phyloP scores from a whole-genome alignment of 768 basidiomycete genomes.

The Mycena haematopus region DNA sequence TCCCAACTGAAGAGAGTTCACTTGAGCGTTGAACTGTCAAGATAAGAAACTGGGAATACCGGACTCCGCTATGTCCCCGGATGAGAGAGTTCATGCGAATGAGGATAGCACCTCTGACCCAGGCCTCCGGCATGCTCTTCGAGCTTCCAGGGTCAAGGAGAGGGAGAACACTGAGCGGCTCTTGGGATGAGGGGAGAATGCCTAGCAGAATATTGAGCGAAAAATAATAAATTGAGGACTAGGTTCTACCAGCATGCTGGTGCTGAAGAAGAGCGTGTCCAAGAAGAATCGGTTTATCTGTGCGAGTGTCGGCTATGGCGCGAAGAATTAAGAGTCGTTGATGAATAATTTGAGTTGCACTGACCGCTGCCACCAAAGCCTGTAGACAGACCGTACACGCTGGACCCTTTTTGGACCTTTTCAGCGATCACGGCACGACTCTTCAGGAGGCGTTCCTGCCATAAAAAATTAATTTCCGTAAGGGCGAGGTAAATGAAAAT shows the following conservation, averaged over 20 bases:
- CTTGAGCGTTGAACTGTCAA: not conserved
- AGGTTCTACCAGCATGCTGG: slow-evolving; percentile 62
- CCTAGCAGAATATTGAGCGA: slow-evolving; percentile 10
- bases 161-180: slow-evolving; percentile 57
- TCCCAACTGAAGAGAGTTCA: slow-evolving; percentile 54
- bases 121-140: slow-evolving; percentile 82
- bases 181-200: slow-evolving; percentile 63
- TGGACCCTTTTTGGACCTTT: slow-evolving; percentile 71
- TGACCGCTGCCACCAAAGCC: slow-evolving; percentile 77
- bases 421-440: slow-evolving; percentile 70
- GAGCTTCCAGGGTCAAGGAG: slow-evolving; percentile 71
- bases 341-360: not conserved
- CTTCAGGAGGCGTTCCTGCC: slow-evolving; percentile 57
- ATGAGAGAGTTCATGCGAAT: slow-evolving; percentile 85
- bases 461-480: not conserved
- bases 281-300: slow-evolving; percentile 65
- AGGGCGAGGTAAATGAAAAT: not conserved
- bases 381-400: slow-evolving; percentile 84
- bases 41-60: slow-evolving; percentile 35
- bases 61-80: slow-evolving; percentile 79
- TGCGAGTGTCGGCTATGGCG: slow-evolving; percentile 71
- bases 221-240: not conserved
- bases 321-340: slow-evolving; percentile 4
- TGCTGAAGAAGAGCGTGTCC: slow-evolving; percentile 76
- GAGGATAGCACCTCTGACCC: slow-evolving; percentile 84